These are phyloP conservation scores for Trichomonascaceae sp. DNA, from an alignment of 1,139 yeast genomes.

Conservation along the genomic window DNA sequence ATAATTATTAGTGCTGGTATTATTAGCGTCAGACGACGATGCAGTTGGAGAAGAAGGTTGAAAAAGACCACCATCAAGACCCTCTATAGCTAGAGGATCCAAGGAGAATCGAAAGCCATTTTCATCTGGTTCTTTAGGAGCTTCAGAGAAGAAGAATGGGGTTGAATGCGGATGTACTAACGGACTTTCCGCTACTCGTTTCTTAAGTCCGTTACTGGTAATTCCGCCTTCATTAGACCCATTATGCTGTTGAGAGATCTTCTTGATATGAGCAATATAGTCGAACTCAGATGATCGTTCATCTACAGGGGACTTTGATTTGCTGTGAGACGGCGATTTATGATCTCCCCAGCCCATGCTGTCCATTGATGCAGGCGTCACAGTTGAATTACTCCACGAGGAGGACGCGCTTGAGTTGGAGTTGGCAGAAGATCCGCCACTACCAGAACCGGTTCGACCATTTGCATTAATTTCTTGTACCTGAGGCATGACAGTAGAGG, in stretches of 20 bases:
- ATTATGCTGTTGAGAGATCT: slow-evolving; percentile 39
- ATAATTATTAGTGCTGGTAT: background rate
- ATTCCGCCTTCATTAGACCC: slow-evolving; percentile 1
- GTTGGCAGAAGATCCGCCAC: background rate
- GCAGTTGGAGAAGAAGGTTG: slow-evolving; percentile 5
- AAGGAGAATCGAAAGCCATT: slow-evolving; percentile 29
- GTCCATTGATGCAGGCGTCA: slow-evolving; percentile 9
- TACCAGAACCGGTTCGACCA: background rate
- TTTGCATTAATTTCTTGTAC: background rate
- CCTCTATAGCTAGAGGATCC: slow-evolving; percentile 33
- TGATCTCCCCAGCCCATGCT: slow-evolving; percentile 2
- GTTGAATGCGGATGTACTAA: slow-evolving; percentile 4
- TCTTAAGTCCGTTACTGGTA: slow-evolving; percentile 1
- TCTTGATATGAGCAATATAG: slow-evolving; percentile 60
- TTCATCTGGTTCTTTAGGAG: slow-evolving; percentile 4
- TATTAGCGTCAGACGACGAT: background rate
- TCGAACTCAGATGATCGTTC: slow-evolving; percentile 37
- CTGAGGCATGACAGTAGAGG: slow-evolving; percentile 3
- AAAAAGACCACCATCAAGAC: slow-evolving; percentile 26
- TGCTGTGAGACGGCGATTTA: slow-evolving; percentile 4
- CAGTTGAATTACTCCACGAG: slow-evolving; percentile 7
- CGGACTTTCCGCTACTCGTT: slow-evolving; percentile 8
- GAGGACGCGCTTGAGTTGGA: slow-evolving; percentile 2
- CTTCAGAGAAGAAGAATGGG: slow-evolving; percentile 1
- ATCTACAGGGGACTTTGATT: slow-evolving; percentile 5